Evolutionary conservation across 2,329 filamentous ascomycete species (phyloP), one percentile per base, ranked within the genome.

Genomic region (Paecilomyces sp.): DNA sequence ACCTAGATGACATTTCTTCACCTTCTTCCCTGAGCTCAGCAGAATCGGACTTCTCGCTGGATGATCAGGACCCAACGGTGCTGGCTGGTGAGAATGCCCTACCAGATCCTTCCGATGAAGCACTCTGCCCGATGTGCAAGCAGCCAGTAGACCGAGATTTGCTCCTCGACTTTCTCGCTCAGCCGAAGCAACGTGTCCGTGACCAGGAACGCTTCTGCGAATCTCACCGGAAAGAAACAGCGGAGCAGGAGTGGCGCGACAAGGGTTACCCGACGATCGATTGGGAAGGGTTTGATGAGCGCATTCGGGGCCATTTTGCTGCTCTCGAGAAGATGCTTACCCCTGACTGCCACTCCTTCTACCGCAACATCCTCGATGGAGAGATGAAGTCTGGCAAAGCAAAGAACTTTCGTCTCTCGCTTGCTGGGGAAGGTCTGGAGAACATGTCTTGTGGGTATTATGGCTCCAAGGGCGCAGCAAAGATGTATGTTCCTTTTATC

Each of bases 381-480:
- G 81, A 77, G 12, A 77, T 89, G 52, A 80, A 81, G 58, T 73
- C 77, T 1, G 87, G 87, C 12, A 80, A 82, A 68, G 83, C 83
- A 31, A 81, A 84, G 57, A 88, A 83, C 28, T 76, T 89, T 59
- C 77, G 84, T 57, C 82, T 84, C 61, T 85, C 80, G 31, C 67
- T 76, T 22, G 72, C 70, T 60, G 73, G 66, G n/a, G 72, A 70
- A 58, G 70, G 69, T 3, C 76, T 84, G 30, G 79, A 82, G 55
- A 81, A 79, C 58, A 79, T 88, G 31, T 86, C 83, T 2, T 89
- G 89, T 9, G 92, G 92, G 0, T 96, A 96, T 74, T 96, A 96
- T 74, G 92, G 92, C 1, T 83, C 87, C 2, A 83, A 87, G 22
- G 92, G 92, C 1, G 80, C 89, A 57, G 84, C 84, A 55, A 75